Conservation (phyloP, 345 rosid genomes). For the Aethionema arabicum region DNA sequence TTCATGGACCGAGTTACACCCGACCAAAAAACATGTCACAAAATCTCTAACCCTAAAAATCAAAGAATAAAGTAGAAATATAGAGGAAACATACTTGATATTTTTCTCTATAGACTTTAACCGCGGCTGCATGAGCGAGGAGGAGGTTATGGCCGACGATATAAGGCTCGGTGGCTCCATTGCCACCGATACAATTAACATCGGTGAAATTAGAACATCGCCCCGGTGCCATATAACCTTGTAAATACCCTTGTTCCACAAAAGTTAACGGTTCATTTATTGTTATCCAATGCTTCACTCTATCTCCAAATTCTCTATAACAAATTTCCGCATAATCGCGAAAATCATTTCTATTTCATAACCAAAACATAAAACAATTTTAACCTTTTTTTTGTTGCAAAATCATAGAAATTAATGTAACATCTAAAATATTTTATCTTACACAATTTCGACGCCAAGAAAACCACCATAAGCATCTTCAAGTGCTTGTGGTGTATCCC, state of each 20-base stretch:
- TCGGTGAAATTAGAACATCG: slow-evolving; percentile 35
- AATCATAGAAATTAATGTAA: no score
- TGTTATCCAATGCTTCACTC: slow-evolving; percentile 49
- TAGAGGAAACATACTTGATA: slow-evolving; percentile 29
- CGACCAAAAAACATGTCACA: not conserved
- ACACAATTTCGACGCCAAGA: slow-evolving; percentile 41
- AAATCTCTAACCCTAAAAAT: not conserved
- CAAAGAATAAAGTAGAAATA: not conserved
- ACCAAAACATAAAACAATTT: not conserved
- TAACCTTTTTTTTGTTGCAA: no score
- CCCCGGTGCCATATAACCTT: slow-evolving; percentile 38
- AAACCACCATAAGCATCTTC: slow-evolving; percentile 48
- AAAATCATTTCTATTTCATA: slow-evolving; percentile 40
- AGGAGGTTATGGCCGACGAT: slow-evolving; percentile 40
- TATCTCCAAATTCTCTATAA: slow-evolving; percentile 45
- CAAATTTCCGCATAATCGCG: slow-evolving; percentile 45
- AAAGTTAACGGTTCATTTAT: slow-evolving; percentile 43
- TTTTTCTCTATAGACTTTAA: slow-evolving; percentile 39
- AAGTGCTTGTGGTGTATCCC: slow-evolving; percentile 49
- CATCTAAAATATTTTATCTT: no score
- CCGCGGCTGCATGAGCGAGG: slow-evolving; percentile 46
- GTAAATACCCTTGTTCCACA: slow-evolving; percentile 30
- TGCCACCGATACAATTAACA: slow-evolving; percentile 35
- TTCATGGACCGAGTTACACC: no score
- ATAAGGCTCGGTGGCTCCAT: slow-evolving; percentile 42